Conservation (phyloP, 176 grass and related monocot genomes). For the Zoysia japonica region DNA sequence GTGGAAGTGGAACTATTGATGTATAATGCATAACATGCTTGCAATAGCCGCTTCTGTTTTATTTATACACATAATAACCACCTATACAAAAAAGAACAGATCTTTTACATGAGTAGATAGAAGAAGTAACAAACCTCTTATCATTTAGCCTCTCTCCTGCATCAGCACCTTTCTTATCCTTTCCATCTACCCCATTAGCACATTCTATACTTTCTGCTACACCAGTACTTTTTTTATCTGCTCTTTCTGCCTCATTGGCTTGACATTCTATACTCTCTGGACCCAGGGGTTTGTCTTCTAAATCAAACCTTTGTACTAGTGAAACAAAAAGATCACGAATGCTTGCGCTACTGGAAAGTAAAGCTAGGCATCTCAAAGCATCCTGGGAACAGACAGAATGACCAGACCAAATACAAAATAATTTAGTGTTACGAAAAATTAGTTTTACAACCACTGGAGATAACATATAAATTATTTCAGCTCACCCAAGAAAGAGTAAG, state of each 20-base stretch:
- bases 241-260: conserved; percentile 37
- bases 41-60: conserved; percentile 4
- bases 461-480: conserved; percentile 4
- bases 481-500: not conserved
- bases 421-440: not conserved
- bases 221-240: conserved; percentile 42
- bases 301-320: conserved; percentile 64
- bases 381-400: conserved; percentile 60
- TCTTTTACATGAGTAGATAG: conserved; percentile 21
- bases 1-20: conserved; percentile 27
- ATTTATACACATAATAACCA: conserved; percentile 20
- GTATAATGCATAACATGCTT: conserved; percentile 21
- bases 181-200: conserved; percentile 39
- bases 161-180: conserved; percentile 42
- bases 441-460: not conserved
- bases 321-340: conserved; percentile 72
- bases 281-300: conserved; percentile 49
- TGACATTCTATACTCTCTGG: conserved; percentile 54
- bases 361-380: conserved; percentile 68
- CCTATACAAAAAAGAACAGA: conserved; percentile 27
- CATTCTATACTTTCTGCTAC: conserved; percentile 53
- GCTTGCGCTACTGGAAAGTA: conserved; percentile 55
- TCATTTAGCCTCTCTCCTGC: conserved; percentile 39
- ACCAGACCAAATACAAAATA: conserved; percentile 11
- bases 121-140: conserved; percentile 51